A percentile compares a stretch with the other conserved stretches of the same genome.
phyloP scores from a whole-genome alignment of 2,329 filamentous ascomycete species.

The Alternaria brassicicola region DNA sequence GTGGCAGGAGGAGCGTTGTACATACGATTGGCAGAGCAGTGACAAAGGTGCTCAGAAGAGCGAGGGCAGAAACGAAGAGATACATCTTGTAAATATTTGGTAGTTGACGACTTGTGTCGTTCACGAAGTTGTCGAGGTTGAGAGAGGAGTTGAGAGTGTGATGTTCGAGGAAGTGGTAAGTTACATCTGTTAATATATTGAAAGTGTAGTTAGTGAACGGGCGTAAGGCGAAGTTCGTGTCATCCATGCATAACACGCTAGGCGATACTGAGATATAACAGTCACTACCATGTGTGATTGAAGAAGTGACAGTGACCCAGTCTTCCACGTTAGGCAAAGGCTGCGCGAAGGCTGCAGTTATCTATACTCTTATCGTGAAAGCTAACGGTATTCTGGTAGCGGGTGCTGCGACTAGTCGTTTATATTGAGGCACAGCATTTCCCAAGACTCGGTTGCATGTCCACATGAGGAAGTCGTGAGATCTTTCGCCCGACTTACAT shows the following conservation, averaged over 20 bases:
- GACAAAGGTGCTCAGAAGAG: conserved; percentile 18
- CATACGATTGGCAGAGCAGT: conserved; percentile 11
- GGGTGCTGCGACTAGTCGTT: neutral
- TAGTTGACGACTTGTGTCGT: neutral
- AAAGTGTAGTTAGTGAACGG: neutral
- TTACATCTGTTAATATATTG: neutral
- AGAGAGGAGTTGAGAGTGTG: neutral
- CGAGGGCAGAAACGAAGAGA: conserved; percentile 10
- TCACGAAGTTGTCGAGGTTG: neutral
- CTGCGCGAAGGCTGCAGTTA: neutral
- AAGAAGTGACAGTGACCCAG: neutral
- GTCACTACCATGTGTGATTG: neutral
- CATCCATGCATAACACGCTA: neutral
- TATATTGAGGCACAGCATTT: neutral
- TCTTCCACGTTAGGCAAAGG: neutral
- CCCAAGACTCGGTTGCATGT: neutral
- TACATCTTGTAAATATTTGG: conserved; percentile 14
- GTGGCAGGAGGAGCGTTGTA: neutral
- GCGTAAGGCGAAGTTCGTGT: neutral
- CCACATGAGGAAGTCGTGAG: neutral
- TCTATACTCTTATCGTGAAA: neutral
- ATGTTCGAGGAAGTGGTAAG: neutral
- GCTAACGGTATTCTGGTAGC: neutral
- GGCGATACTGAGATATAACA: neutral
- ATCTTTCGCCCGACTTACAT: neutral